Base-by-base conservation (phyloP, 202 grass and related monocot genomes). In the Zizania palustris region DNA sequence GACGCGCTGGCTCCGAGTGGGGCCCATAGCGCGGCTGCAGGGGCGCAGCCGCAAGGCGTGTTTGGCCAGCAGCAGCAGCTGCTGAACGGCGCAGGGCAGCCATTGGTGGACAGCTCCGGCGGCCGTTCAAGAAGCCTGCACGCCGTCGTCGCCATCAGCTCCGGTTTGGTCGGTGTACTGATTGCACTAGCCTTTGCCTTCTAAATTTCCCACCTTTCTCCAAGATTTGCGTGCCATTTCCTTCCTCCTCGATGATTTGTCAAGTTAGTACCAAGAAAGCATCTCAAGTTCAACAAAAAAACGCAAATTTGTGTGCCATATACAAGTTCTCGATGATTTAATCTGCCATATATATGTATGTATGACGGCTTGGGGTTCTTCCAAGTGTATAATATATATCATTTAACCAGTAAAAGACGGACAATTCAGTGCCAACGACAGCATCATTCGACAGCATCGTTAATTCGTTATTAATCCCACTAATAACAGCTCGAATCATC, bases 61-160 rank as follows among this genome's bases (percentile, higher is more conserved):
- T 88, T 83, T 49, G 80, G 85, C 0, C 85, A 84, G 72, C 79
- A 82, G 75, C 55, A 72, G 28, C 85, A 74, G 64, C 5, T 75
- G 46, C 15, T 80, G 15, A 83, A 88, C 63, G 75, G 75, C 28
- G 80, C 20, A 12, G 80, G 57, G 40, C 57, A 80, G 11, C 40
- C 64, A 57, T 8, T 80, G 75, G 75, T 75, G 34, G 70, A 88
- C 3, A 84, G 80, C 75, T 53, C 75, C 40, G 85, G 70, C 19
- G 75, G 63, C 46, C 48, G 85, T 69, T 49, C 75, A 12, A 72
- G 74, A 61, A 45, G 15, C 11, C 55, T 19, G 69, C 45, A 7
- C 54, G 37, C 69, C 74, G 53, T 18, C 46, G 37, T 61, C 62
- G 63, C 11, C 21, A 22, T 61, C 62, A 63, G 43, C 69, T 8